Conservation (phyloP, 202 grass and related monocot genomes). For the Thinopyrum obtusiflorum region DNA sequence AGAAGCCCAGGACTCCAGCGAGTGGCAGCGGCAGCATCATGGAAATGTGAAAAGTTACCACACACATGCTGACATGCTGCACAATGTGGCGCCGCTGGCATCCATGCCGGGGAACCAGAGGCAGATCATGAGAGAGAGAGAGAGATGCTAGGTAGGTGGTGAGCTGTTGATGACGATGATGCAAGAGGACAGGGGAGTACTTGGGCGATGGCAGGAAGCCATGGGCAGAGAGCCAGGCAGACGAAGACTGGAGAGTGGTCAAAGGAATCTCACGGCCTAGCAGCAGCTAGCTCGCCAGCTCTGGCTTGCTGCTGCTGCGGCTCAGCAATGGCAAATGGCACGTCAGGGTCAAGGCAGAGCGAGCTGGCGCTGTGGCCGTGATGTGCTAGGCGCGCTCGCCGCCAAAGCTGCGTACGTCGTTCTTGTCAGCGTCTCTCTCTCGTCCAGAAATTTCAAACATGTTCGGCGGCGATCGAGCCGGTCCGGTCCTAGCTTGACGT, state of each 20-base stretch:
- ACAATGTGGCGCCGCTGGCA: background rate
- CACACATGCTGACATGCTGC: slow-evolving; percentile 6
- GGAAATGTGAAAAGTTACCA: background rate
- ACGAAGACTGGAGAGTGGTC: slow-evolving; percentile 28
- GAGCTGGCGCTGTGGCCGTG: background rate
- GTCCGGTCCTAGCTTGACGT: background rate
- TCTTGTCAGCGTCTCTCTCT: background rate
- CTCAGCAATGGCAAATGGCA: slow-evolving; percentile 28
- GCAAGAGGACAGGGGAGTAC: slow-evolving; percentile 33
- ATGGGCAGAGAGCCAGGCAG: slow-evolving; percentile 8
- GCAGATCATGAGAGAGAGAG: background rate
- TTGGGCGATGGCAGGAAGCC: background rate
- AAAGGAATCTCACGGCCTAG: slow-evolving; percentile 35
- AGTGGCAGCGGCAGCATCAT: slow-evolving; percentile 14
- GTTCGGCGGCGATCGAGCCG: background rate
- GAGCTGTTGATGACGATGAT: background rate
- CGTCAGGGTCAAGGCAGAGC: background rate
- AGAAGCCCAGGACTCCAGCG: background rate
- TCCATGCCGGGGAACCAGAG: slow-evolving; percentile 32
- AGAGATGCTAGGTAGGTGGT: background rate
- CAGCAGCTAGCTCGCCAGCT: background rate
- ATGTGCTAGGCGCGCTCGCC: background rate
- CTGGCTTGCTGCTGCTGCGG: background rate
- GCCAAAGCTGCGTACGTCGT: background rate
- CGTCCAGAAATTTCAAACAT: background rate